Base-by-base conservation (phyloP, 2,329 filamentous ascomycete species). In the Xylariaceae sp. region DNA sequence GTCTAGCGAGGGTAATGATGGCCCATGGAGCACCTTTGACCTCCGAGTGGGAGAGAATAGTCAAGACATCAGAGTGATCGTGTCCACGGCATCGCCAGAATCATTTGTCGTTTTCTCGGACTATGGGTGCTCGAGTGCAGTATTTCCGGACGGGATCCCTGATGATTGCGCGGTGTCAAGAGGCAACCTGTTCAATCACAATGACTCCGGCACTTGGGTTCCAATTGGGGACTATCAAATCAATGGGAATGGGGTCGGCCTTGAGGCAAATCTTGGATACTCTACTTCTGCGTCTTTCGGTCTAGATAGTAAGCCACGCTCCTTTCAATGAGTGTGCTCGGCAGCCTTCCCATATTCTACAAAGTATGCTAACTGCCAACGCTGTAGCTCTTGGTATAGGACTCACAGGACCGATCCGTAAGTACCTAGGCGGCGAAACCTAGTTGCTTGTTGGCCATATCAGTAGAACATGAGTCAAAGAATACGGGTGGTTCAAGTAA, bases 11-110 rank as follows among this genome's bases (percentile, higher is more conserved):
- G 72, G 72, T 49, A 73, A 71, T 42, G 72, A 74, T 51, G 72
- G 72, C 16, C 66, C 66, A 17, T 73, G 71, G 71, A 72, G 69
- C 54, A 73, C 64, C 13, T 74, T 74, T 50, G 59, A 69, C 49
- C 47, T 71, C 36, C 67, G 66, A 14, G 65, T 70, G n/a, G 71
- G 71, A n/a, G 68, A 61, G 5, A 66, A 71, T 16, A 63, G 68
- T 42, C 67, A 71, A 51, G 61, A 66, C 50, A 56, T 72, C 13
- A 61, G 70, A 48, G 69, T 73, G 3, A 63, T 72, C 12, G 62
- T 73, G 10, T 73, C 71, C 28, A 75, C 72, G 16, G 67, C 72
- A 1, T 70, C 70, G 11, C 66, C 70, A 2, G 58, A 69, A 41
- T 62, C 69, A 10, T 52, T 72, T 44, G 69, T 73, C 6, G 65